These are phyloP conservation scores for Hansenula lynferdii DNA, from an alignment of 1,139 yeast species.

Conservation along the genomic window DNA sequence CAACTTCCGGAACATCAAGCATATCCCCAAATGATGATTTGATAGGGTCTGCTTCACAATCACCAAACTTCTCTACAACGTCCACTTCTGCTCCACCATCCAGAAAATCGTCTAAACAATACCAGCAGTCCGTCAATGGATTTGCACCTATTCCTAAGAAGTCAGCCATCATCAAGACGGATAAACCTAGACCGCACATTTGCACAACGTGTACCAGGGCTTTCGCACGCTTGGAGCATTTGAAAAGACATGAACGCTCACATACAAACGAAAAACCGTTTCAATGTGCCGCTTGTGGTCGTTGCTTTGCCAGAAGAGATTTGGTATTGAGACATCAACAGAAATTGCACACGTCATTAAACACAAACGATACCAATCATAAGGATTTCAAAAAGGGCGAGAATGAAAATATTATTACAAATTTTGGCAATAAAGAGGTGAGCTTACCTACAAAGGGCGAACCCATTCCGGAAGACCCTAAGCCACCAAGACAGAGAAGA, in stretches of 20 bases:
- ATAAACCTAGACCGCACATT: slow-evolving; percentile 87
- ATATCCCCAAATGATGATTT: slow-evolving; percentile 1
- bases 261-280: slow-evolving; percentile 98
- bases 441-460: slow-evolving; percentile 29
- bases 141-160: slow-evolving; percentile 81
- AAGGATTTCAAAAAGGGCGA: slow-evolving; percentile 17
- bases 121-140: slow-evolving; percentile 22
- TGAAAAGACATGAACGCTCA: slow-evolving; percentile 88
- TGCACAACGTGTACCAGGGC: slow-evolving; percentile 93
- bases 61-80: neutral
- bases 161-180: slow-evolving; percentile 76
- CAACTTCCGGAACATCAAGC: neutral
- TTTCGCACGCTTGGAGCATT: slow-evolving; percentile 91
- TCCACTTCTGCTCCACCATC: neutral
- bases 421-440: slow-evolving; percentile 32
- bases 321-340: slow-evolving; percentile 90
- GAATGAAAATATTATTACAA: slow-evolving; percentile 29
- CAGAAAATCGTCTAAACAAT: slow-evolving; percentile 16
- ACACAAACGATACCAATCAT: slow-evolving; percentile 19
- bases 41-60: neutral
- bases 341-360: slow-evolving; percentile 70
- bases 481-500: slow-evolving; percentile 2
- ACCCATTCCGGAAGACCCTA: slow-evolving; percentile 12
- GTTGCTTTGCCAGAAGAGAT: slow-evolving; percentile 92
- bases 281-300: slow-evolving; percentile 94